Evolutionary conservation across 1,284 basidiomycete species (phyloP).

Genomic region (Macrocystidia cucumis): DNA sequence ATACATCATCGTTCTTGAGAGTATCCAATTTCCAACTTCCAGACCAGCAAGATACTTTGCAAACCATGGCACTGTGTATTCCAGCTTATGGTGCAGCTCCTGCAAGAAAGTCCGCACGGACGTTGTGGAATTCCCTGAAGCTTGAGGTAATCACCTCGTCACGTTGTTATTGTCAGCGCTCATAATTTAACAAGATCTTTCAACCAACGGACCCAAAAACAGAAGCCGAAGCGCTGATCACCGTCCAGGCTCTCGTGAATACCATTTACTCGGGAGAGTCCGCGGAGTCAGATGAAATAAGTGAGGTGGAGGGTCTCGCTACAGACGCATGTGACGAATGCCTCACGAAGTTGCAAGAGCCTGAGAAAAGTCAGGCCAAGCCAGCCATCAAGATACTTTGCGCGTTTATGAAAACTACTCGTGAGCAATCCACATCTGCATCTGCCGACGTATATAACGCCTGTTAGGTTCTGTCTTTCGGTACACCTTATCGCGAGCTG

Average conservation of each 20-base stretch:
- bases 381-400: conserved; percentile 79
- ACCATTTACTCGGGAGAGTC: conserved; percentile 55
- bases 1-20: background rate
- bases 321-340: conserved; percentile 76
- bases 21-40: background rate
- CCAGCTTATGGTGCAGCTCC: conserved; percentile 73
- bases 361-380: conserved; percentile 87
- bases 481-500: conserved; percentile 57
- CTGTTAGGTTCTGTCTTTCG: conserved; percentile 59
- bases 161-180: conserved; percentile 2
- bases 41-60: conserved; percentile 71
- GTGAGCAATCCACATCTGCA: conserved; percentile 35
- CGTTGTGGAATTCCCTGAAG: conserved; percentile 84
- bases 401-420: conserved; percentile 66
- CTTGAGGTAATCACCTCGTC: conserved; percentile 58
- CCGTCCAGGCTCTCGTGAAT: conserved; percentile 63
- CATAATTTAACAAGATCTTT: conserved; percentile 56
- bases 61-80: conserved; percentile 68
- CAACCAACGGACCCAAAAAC: conserved; percentile 78
- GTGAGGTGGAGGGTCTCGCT: conserved; percentile 52
- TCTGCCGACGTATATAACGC: conserved; percentile 6
- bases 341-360: conserved; percentile 71
- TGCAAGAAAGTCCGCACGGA: conserved; percentile 56
- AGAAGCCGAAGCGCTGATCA: conserved; percentile 64
- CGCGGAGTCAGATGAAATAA: conserved; percentile 22